Evolutionary conservation across 164 flowering plant species (phyloP).

Genomic region (Magnolia kwangsiensis): DNA sequence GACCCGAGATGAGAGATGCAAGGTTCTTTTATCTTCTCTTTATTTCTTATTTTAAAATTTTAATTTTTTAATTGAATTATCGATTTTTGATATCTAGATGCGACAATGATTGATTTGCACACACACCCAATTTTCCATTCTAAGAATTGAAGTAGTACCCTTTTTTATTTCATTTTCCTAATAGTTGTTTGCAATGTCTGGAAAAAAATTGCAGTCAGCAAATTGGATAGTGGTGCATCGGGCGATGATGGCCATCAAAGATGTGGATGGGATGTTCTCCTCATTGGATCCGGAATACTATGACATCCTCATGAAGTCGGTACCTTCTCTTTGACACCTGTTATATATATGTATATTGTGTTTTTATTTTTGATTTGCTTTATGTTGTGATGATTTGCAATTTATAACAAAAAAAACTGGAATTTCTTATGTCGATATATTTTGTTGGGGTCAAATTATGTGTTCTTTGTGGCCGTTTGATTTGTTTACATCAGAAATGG

Average conservation of each 20-base stretch:
- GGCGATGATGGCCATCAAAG: conserved; percentile 91
- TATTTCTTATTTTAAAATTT: neutral
- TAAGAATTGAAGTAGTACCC: neutral
- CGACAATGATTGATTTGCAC: neutral
- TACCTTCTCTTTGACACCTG: conserved; percentile 1
- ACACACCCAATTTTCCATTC: neutral
- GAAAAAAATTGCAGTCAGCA: conserved; percentile 60
- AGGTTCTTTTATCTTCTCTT: conserved; percentile 34
- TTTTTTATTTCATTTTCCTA: neutral
- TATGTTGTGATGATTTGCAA: neutral
- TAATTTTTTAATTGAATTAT: conserved; percentile 1
- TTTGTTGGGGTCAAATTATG: neutral
- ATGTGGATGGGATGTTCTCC: conserved; percentile 76
- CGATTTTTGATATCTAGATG: neutral
- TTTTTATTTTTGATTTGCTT: neutral
- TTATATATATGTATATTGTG: too few relatives aligned
- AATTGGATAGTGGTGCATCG: conserved; percentile 96
- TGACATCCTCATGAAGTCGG: conserved; percentile 95
- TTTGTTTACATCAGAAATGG: too few relatives aligned
- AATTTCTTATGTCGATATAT: too few relatives aligned
- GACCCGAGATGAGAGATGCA: conserved; percentile 87
- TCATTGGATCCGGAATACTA: conserved; percentile 90
- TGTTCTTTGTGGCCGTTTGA: too few relatives aligned
- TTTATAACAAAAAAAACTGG: too few relatives aligned
- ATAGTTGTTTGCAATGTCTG: neutral